phyloP scores from a whole-genome alignment of 768 basidiomycete species.

The Boletus rubescentipes region DNA sequence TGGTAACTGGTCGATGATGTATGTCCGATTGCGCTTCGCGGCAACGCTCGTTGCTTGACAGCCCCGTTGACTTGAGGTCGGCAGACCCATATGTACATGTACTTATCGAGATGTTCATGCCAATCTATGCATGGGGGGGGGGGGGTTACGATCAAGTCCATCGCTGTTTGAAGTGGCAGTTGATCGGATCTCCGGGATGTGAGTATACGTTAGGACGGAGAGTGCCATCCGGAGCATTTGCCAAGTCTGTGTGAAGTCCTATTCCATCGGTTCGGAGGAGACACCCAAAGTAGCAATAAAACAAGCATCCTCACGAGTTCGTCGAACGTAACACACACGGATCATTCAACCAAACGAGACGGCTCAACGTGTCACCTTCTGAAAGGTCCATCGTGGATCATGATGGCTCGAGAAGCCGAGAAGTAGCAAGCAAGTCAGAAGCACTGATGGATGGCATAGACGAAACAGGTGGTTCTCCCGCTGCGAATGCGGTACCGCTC shows the following conservation, averaged over 20 bases:
- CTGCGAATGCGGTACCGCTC: constrained; percentile 14
- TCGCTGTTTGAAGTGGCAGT: background rate
- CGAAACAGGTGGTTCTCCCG: background rate
- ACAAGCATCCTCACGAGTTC: background rate
- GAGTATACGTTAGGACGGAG: background rate
- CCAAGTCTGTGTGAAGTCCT: background rate
- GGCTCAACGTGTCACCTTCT: background rate
- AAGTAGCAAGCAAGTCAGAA: constrained; percentile 15
- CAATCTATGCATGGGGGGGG: background rate
- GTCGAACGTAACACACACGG: constrained; percentile 1
- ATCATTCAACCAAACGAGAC: background rate
- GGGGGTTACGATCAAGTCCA: constrained; percentile 6
- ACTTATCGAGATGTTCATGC: background rate
- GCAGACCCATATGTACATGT: background rate
- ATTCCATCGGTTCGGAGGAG: constrained; percentile 1
- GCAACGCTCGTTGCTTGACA: constrained; percentile 42
- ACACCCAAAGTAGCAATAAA: background rate
- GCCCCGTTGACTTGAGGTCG: constrained; percentile 3
- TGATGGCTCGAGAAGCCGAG: constrained; percentile 7
- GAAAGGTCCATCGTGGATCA: background rate
- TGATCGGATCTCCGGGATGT: background rate
- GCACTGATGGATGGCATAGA: background rate
- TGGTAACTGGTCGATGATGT: constrained; percentile 72
- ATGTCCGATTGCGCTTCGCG: constrained; percentile 64
- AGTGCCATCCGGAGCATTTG: constrained; percentile 1